Base-by-base conservation (phyloP, 2,329 filamentous ascomycete species). In the Colletotrichum australisinense region DNA sequence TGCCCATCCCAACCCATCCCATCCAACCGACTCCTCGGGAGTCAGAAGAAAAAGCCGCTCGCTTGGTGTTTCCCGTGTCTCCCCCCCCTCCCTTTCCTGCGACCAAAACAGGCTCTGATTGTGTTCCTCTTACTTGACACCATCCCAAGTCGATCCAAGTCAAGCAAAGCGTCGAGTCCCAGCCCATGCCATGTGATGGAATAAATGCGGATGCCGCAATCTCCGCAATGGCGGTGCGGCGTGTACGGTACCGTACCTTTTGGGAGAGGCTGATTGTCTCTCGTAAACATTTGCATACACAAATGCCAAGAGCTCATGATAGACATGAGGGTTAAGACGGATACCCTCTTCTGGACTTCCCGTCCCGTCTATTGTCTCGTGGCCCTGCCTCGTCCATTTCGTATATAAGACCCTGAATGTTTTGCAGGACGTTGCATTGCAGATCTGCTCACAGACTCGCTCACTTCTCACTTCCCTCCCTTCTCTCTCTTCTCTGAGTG, bases 151-250 rank as follows among this genome's bases (percentile, higher is more conserved):
- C 52, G 19, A 42, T 38, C 60, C 59, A 65, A 60, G 42, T 60
- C 60, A 62, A 70, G 70, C 70, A 55, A 73, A 65, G 70, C 60
- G 67, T 65, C 60, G 42, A 53, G 28, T 53, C 60, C 53, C 70
- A 70, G 60, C 46, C 49, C 70, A 57, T 73, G 67, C 60, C 69
- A 68, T 72, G 69, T 73, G 60, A 64, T 74, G 22, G 60, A 5
- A 35, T 53, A 72, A 32, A 32, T 74, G 72, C 67, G 52, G 68
- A 63, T 66, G 68, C 68, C 68, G 63, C 52, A 74, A 63, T 72
- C 6, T 74, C 72, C 72, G 63, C 56, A 24, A 46, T 28, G 53
- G 30, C 56, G 46, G 59, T 26, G 16, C 49, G 38, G 38, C 49
- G 57, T 42, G n/a, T 68, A 46, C 52, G 24, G 67, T 22, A 58